Base-by-base conservation (phyloP, 2,329 filamentous ascomycete genomes). In the Leptographium procerum region DNA sequence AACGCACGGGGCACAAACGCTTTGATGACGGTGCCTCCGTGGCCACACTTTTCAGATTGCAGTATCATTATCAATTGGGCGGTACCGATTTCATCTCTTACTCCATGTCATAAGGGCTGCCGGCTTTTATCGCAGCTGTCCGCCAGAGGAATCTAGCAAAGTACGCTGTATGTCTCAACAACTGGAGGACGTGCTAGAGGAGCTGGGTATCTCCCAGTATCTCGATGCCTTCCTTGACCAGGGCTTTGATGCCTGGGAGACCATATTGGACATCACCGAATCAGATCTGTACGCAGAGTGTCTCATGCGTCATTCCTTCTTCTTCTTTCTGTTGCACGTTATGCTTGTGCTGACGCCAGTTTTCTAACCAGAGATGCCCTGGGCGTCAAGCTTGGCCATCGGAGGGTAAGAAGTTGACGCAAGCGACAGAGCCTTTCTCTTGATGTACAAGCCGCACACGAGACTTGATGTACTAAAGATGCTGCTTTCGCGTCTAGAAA, bases 221-320 rank as follows among this genome's bases (percentile, higher is more conserved):
- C 80, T 88, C 60, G 78, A 85, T 64, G 73, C 77, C 58, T 88
- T 94, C 65, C 69, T 89, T 50, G 83, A 88, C 57, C 88, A 92
- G 71, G 89, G 89, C 3, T 94, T 94, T 69, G 89, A 94, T 70
- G 84, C 85, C 13, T 92, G 89, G 89, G 87, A 90, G 36, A 91
- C 86, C 1, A 85, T 92, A 58, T 76, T 91, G 55, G 88, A 92
- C 67, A 91, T 94, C 57, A 90, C 88, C 61, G 89, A 92, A 71
- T 88, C 87, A 28, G 89, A 94, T 67, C 77, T 94, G 86, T 90
- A 71, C 69, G 45, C 45, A 26, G 47, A 29, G 84, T 73, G n/a
- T 5, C 22, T 33, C n/a, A n/a, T 40, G n/a, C 22, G 13, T 28
- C 34, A 28, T 48, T 24, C n/a, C 28, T n/a, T 29, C 16, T 19